Conservation (phyloP, 768 basidiomycete species). For the Leccinellum albellum region DNA sequence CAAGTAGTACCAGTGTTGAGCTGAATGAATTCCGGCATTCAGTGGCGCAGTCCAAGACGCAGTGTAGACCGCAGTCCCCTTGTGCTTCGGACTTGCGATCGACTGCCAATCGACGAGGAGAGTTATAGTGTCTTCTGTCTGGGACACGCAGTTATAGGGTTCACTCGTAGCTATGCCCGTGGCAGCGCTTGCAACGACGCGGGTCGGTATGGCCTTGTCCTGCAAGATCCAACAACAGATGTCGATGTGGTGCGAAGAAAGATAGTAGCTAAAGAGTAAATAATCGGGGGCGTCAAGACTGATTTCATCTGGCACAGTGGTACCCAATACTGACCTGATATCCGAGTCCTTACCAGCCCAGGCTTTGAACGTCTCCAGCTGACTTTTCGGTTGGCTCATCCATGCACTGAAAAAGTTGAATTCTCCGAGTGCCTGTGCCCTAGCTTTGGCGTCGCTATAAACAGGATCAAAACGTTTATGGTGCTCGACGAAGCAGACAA, state of each 20-base stretch:
- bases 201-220: conserved; percentile 69
- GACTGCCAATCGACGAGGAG: conserved; percentile 94
- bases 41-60: conserved; percentile 94
- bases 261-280: conserved; percentile 66
- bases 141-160: conserved; percentile 80
- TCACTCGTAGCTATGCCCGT: conserved; percentile 88
- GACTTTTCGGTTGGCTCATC: conserved; percentile 97
- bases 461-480: conserved; percentile 91
- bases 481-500: conserved; percentile 92
- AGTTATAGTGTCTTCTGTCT: conserved; percentile 94
- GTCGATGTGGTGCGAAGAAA: conserved; percentile 93
- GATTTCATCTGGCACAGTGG: not conserved
- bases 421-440: conserved; percentile 73
- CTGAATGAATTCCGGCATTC: conserved; percentile 84
- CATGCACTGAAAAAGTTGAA: conserved; percentile 96
- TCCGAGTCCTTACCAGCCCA: conserved; percentile 96
- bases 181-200: conserved; percentile 87
- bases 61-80: conserved; percentile 87
- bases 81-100: conserved; percentile 65
- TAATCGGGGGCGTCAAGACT: not conserved
- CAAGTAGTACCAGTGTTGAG: conserved; percentile 95
- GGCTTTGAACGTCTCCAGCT: conserved; percentile 89
- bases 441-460: conserved; percentile 85
- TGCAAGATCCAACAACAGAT: conserved; percentile 84
- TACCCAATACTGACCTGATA: conserved; percentile 56